Percentiles rank a stretch among this genome's conserved stretches.
These are phyloP conservation scores for Sugiyamaella xylanicola DNA, from an alignment of 1,139 yeast genomes.

Conservation along the genomic window DNA sequence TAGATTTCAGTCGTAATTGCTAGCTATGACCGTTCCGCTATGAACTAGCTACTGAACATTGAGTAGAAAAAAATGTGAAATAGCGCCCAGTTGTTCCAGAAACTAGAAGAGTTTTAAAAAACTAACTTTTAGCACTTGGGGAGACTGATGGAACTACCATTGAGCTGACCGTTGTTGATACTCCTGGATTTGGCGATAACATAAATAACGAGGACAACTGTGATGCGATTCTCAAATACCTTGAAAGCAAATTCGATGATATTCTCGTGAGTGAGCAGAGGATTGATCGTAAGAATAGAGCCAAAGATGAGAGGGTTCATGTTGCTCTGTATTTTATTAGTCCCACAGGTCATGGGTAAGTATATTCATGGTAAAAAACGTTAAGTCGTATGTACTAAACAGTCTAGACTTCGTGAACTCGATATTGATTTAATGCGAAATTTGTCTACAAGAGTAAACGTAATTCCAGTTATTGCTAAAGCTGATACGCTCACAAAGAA, in stretches of 20 bases:
- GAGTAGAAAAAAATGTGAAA: too few species aligned
- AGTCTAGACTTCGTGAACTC: conserved; percentile 55
- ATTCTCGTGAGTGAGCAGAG: conserved; percentile 90
- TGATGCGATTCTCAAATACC: conserved; percentile 67
- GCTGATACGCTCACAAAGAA: conserved; percentile 82
- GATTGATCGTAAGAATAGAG: conserved; percentile 79
- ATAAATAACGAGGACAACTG: conserved; percentile 62
- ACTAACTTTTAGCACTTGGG: conserved; percentile 29
- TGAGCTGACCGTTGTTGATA: conserved; percentile 60
- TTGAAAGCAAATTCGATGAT: conserved; percentile 89
- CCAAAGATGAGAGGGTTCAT: conserved; percentile 73
- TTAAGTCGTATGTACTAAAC: neutral
- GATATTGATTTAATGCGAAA: conserved; percentile 78
- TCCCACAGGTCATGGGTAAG: conserved; percentile 70
- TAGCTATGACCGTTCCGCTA: too few species aligned
- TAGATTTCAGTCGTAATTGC: too few species aligned
- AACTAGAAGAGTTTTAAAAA: too few species aligned
- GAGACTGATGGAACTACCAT: conserved; percentile 65
- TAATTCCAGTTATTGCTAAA: conserved; percentile 84
- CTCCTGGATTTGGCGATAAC: conserved; percentile 81
- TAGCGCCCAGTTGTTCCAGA: too few species aligned
- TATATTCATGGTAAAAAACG: neutral
- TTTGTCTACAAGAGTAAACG: conserved; percentile 77
- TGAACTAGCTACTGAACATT: too few species aligned
- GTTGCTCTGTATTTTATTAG: conserved; percentile 69